phyloP scores from a whole-genome alignment of 2,329 filamentous ascomycete species.

The Colletotrichum lini region DNA sequence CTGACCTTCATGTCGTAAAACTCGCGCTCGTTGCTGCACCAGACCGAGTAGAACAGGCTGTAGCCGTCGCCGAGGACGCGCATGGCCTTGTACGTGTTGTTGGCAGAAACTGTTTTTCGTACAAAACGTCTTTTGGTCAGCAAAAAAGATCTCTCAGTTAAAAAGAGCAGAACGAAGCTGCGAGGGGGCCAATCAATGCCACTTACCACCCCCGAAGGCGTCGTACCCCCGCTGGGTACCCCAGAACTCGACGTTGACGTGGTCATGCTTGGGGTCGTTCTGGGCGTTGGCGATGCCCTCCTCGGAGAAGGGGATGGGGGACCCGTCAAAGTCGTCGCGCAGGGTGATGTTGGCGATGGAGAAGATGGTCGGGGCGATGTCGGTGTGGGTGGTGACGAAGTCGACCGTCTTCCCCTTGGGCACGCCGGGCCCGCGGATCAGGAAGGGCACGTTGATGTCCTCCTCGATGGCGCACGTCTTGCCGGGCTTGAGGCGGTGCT shows the following conservation, averaged over 20 bases:
- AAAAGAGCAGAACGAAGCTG: too few species aligned
- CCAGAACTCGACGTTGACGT: slow-evolving; percentile 73
- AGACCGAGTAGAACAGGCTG: slow-evolving; percentile 76
- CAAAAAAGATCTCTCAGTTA: too few species aligned
- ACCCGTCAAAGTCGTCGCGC: slow-evolving; percentile 69
- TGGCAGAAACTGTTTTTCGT: slow-evolving; percentile 43
- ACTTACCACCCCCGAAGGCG: slow-evolving; percentile 24
- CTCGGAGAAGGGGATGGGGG: slow-evolving; percentile 61
- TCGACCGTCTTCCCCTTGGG: slow-evolving; percentile 55
- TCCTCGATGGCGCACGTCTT: slow-evolving; percentile 73
- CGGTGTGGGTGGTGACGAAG: slow-evolving; percentile 72
- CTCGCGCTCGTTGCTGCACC: slow-evolving; percentile 78
- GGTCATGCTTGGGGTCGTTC: slow-evolving; percentile 59
- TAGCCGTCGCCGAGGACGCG: slow-evolving; percentile 69
- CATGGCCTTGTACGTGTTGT: slow-evolving; percentile 74
- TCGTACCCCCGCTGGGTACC: slow-evolving; percentile 50
- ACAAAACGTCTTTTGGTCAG: not conserved
- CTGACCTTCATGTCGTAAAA: slow-evolving; percentile 73
- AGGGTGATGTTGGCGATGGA: slow-evolving; percentile 57
- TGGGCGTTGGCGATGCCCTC: slow-evolving; percentile 44
- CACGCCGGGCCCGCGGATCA: slow-evolving; percentile 69
- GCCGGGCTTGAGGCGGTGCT: slow-evolving; percentile 70
- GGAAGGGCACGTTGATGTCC: slow-evolving; percentile 71
- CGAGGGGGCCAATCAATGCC: too few species aligned
- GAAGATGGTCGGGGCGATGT: slow-evolving; percentile 74